These are phyloP conservation scores for Entomophthora muscae DNA, from an alignment of 371 early-diverging fungal species.

Conservation along the genomic window DNA sequence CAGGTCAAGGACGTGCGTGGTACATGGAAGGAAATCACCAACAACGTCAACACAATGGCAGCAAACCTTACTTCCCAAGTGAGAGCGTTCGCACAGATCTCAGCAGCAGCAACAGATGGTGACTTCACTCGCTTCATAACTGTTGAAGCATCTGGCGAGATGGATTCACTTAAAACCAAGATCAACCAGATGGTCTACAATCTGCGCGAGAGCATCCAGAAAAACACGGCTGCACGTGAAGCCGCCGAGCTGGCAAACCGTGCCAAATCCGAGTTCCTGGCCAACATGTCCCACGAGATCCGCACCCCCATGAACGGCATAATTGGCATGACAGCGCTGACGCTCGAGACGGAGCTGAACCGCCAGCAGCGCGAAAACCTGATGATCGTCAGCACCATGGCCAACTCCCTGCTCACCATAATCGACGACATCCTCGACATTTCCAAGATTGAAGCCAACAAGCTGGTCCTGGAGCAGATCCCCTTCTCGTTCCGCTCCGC, in stretches of 20 bases:
- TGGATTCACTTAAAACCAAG: constrained; percentile 58
- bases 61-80: constrained; percentile 36
- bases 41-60: constrained; percentile 36
- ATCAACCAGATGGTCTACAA: constrained; percentile 53
- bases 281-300: constrained; percentile 9
- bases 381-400: constrained; percentile 44
- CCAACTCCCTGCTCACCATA: constrained; percentile 45
- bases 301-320: constrained; percentile 52
- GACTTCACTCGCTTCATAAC: constrained; percentile 46
- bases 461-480: constrained; percentile 21
- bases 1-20: constrained; percentile 31
- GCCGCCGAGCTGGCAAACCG: constrained; percentile 56
- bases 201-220: constrained; percentile 44
- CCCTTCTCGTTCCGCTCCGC: constrained; percentile 16
- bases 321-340: constrained; percentile 50
- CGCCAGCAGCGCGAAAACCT: constrained; percentile 56
- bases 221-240: constrained; percentile 48
- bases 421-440: constrained; percentile 70
- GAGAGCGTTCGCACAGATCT: constrained; percentile 39
- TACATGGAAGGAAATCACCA: constrained; percentile 44
- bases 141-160: constrained; percentile 51
- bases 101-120: constrained; percentile 41
- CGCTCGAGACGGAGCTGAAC: constrained; percentile 42
- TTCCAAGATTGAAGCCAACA: constrained; percentile 46
- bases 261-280: constrained; percentile 14